Percentiles rank a stretch among this genome's conserved stretches.
Evolutionary conservation across 345 rosid genomes (phyloP).

Genomic region (Lumnitzera racemosa): DNA sequence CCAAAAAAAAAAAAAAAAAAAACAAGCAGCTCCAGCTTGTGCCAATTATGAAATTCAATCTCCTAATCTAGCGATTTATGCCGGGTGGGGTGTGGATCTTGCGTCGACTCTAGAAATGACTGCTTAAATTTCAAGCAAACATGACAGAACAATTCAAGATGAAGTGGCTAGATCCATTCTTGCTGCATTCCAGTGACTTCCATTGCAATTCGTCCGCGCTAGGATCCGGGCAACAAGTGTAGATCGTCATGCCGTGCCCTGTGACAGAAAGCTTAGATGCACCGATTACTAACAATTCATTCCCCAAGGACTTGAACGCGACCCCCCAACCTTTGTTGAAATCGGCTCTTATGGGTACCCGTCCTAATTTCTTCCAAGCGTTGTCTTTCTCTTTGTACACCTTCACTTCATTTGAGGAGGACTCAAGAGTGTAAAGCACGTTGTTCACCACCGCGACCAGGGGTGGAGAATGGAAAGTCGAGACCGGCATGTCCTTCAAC

Average conservation of each 20-base stretch:
- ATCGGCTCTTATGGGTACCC: constrained; percentile 71
- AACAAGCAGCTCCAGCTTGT: too few species aligned
- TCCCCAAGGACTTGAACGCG: constrained; percentile 85
- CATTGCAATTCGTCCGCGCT: constrained; percentile 39
- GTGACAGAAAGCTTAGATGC: constrained; percentile 31
- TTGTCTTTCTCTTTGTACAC: constrained; percentile 51
- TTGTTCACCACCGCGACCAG: constrained; percentile 65
- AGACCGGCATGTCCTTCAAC: constrained; percentile 39
- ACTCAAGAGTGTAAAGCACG: constrained; percentile 63
- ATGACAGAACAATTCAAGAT: constrained; percentile 77
- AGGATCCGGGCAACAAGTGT: constrained; percentile 54
- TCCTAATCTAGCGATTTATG: background rate
- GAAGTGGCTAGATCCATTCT: constrained; percentile 53
- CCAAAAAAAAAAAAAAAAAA: too few species aligned
- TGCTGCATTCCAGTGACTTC: constrained; percentile 48
- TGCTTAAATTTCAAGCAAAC: constrained; percentile 38
- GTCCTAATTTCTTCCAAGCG: constrained; percentile 67
- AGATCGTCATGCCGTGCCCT: constrained; percentile 50
- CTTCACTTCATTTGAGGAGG: constrained; percentile 56
- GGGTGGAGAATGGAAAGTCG: constrained; percentile 64
- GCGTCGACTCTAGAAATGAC: background rate
- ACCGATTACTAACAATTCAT: constrained; percentile 75
- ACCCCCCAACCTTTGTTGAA: constrained; percentile 78
- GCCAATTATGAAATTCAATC: too few species aligned
- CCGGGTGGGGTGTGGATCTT: too few species aligned